Base-by-base conservation (phyloP, 2,329 filamentous ascomycete genomes). In the Fusarium sp. region DNA sequence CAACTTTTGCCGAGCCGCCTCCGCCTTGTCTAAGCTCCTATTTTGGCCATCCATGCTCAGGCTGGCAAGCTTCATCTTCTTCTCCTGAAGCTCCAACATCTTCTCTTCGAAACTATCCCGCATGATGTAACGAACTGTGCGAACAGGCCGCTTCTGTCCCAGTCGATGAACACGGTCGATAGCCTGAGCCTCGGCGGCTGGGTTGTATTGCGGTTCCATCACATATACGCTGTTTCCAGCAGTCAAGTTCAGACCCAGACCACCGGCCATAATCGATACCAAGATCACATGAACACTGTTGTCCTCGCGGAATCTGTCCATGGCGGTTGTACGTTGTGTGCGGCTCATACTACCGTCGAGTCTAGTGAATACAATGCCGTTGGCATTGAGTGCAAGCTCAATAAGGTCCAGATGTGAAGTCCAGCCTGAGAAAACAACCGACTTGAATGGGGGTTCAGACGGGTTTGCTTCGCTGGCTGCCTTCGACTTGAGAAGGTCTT, bases 201-300 rank as follows among this genome's bases (percentile, higher is more conserved):
- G 96, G 77, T 99, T 99, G 84, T 95, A 99, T 78, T 98, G 95
- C 8, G 96, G 96, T 80, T 99, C 96, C 95, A 99, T 98, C 76
- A 98, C 92, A 79, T 96, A 98, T 17, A 97, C 95, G 60, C 89
- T 92, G 78, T 91, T 96, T 35, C 92, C 95, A 1, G 93, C 86
- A 0, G 95, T 98, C 59, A 98, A 84, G 78, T 98, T 98, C 41
- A 98, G 89, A 17, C 95, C 95, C 18, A 98, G 88, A 20, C 96
- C 95, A 70, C 95, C 96, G 0, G 95, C 95, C 78, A 91, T 94
- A 81, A 98, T 97, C 13, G 94, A 97, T 17, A 97, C 94, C 13
- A 98, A 88, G 54, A 98, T 94, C 57, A 97, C 91, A 35, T 90
- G 90, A 38, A 97, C 88, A 2, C 80, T 82, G 6, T 88, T 81